Conservation (phyloP, 208 protist genomes). For the Giardia duodenalis region DNA sequence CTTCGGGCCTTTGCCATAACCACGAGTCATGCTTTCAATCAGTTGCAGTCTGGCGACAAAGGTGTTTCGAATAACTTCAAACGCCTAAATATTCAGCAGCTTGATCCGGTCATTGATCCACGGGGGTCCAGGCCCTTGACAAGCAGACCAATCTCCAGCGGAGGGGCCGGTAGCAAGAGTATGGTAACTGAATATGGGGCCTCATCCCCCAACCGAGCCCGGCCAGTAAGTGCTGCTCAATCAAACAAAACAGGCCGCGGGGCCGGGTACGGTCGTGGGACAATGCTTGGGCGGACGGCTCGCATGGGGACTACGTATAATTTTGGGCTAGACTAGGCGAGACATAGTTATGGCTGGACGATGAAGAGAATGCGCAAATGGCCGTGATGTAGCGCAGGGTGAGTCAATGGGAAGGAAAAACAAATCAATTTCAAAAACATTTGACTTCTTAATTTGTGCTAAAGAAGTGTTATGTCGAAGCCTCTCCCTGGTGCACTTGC, state of each 20-base stretch:
- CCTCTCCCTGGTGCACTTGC: neutral
- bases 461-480: neutral
- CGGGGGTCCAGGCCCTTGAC: neutral
- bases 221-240: neutral
- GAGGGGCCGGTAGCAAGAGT: no score
- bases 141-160: no score
- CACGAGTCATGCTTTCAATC: neutral
- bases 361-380: no score
- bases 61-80: neutral
- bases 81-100: neutral
- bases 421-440: no score
- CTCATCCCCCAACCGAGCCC: no score
- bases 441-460: no score
- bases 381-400: no score
- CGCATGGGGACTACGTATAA: neutral
- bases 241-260: neutral
- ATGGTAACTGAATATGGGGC: no score
- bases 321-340: neutral
- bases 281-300: neutral
- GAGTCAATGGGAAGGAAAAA: no score
- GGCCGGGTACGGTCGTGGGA: neutral
- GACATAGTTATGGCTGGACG: no score
- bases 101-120: neutral
- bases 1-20: neutral
- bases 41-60: neutral